phyloP scores from a whole-genome alignment of 2,329 filamentous ascomycete genomes.

The Colletotrichum sp. region DNA sequence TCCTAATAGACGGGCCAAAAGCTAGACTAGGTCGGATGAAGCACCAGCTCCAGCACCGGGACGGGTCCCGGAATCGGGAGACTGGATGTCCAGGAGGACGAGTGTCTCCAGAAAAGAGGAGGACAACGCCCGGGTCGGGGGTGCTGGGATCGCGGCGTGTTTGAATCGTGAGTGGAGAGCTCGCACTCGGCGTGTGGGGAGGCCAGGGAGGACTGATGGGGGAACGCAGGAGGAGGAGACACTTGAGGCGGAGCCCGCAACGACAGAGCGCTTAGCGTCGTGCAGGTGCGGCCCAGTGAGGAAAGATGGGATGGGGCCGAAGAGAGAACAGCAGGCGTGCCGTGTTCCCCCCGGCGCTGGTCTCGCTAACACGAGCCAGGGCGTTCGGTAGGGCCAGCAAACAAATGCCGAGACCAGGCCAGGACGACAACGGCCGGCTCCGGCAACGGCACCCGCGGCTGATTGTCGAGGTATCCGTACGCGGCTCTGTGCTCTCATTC shows the following conservation, averaged over 20 bases:
- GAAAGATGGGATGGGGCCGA: constrained; percentile 7
- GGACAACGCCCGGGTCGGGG: neutral
- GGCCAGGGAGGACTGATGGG: neutral
- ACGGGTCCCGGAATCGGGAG: neutral
- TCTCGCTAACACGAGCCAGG: neutral
- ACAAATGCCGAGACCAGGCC: neutral
- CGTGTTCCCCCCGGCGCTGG: neutral
- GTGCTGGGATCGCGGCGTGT: neutral
- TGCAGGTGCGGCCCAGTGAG: constrained; percentile 4
- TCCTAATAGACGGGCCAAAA: neutral
- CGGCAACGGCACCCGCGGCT: neutral
- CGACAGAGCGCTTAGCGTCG: neutral
- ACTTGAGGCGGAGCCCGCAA: neutral
- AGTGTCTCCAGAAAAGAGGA: neutral
- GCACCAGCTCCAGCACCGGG: neutral
- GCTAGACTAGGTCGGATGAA: neutral
- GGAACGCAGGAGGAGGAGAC: neutral
- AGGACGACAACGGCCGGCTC: neutral
- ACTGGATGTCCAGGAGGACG: neutral
- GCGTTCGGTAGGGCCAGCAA: neutral
- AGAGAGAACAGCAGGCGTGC: constrained; percentile 9
- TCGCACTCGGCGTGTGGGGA: neutral
- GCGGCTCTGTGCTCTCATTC: neutral
- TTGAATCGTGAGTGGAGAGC: neutral
- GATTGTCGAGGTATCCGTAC: neutral